Base-by-base conservation (phyloP, 2,329 filamentous ascomycete species). In the Sporothrix brunneoviolacea region DNA sequence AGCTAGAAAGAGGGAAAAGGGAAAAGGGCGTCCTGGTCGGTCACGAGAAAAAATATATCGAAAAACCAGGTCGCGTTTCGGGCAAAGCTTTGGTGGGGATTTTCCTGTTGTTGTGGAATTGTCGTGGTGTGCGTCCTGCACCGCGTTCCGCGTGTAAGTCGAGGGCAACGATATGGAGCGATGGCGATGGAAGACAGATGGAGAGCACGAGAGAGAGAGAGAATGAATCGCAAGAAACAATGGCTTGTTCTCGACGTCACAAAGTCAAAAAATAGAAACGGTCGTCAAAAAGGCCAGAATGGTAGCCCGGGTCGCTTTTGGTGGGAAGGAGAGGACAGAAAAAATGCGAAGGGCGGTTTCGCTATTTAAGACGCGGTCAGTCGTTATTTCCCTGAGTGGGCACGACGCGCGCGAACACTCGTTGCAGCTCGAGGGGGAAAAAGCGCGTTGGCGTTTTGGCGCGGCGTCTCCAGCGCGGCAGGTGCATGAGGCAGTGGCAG, bases 391-490 rank as follows among this genome's bases (percentile, higher is more conserved):
- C 48, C 44, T 52, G 42, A 51, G 55, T 56, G 55, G 54, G 52
- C 44, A 52, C 56, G 52, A 57, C 56, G 56, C 56, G 56, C 50
- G 49, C 45, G 32, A 30, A 40, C 32, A 24, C 41, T 32, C 41
- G 45, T 48, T 38, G 24, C 27, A 40, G 27, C 35, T 42, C 30
- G 21, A 37, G 49, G 22, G 21, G 24, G 18, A 43, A 42, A 54
- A 42, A 54, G 46, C 54, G 57, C 55, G 57, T 58, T 57, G 56
- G 56, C 56, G 57, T 58, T 54, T 57, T 54, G 52, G 55, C 54
- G 55, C 45, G 50, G 16, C 27, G 36, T 40, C 28, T 37, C 27
- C 38, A 43, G 44, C 44, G 33, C 24, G 44, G 42, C 8, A 38
- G 37, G 30, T 13, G 15, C 49, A 40, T 40, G 33, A 7, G 21